Evolutionary conservation across 352 stramenopile genomes (phyloP), one percentile per base, ranked within the genome.

Genomic region (Pythium apleroticum): DNA sequence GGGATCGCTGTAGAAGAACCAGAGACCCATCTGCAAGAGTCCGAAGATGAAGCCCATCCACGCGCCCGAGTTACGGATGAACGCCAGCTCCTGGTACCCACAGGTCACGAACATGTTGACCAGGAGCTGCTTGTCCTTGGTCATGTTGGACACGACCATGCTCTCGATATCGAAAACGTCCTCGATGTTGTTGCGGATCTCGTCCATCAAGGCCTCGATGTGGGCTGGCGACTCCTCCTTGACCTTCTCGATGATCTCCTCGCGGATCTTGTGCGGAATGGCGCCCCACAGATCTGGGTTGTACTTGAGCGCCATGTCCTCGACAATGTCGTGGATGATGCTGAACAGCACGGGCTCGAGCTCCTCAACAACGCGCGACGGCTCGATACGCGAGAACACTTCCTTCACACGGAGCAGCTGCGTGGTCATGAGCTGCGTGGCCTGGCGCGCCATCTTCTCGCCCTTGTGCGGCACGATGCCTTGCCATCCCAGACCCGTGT

Each of bases 391-490:
- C 28, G 81, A 66, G 74, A 98, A 98, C n/a, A 98, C 88, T 68
- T 98, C 93, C 54, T 98, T 88, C 11, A 96, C 88, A 27, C 87
- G 69, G 33, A 98, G 89, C 24, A 99, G 79, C 72, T 98, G 96
- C 17, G 90, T 90, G 22, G 97, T 98, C 75, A 99, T 97, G 56
- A 97, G 92, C 57, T 84, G 78, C 61, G 97, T 95, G 25, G 89
- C 90, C 52, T 96, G 89, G 20, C 91, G 92, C 20, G 94, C 95
- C 97, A 99, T 99, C 57, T 98, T 97, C 73, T 98, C 94, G 33
- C 91, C 96, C 69, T 98, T 98, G 68, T 93, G 86, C 0, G 97
- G 96, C 19, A 99, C 96, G 46, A 99, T 98, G 15, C 97, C 97
- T 67, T 99, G 96, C 97, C 97, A 99, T 11, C 97, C 96, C 3